Percentiles rank a stretch among this genome's conserved stretches.
These are phyloP conservation scores for Hemisphaericaspora subhashii DNA, from an alignment of 1,139 yeast genomes.

Conservation along the genomic window DNA sequence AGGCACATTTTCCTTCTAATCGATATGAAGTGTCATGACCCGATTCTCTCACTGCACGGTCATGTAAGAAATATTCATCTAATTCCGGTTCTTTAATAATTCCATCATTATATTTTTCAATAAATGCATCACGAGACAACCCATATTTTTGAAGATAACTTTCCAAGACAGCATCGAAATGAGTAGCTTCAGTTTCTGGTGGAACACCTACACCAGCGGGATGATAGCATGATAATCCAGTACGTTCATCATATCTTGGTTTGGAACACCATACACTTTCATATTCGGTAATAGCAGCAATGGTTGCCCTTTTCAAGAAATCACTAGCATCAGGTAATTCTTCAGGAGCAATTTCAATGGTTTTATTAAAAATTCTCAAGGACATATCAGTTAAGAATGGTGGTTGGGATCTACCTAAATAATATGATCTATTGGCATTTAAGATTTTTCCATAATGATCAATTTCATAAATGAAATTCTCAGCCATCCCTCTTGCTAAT, in stretches of 20 bases:
- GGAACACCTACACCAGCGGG: slow-evolving; percentile 92
- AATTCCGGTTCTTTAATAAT: slow-evolving; percentile 70
- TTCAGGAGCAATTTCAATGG: slow-evolving; percentile 45
- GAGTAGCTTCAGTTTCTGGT: slow-evolving; percentile 93
- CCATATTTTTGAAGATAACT: slow-evolving; percentile 70
- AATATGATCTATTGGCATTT: slow-evolving; percentile 93
- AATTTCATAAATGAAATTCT: slow-evolving; percentile 88
- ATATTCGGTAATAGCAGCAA: slow-evolving; percentile 88
- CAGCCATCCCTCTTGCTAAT: slow-evolving; percentile 88
- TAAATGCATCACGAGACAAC: slow-evolving; percentile 67
- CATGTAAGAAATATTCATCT: slow-evolving; percentile 88
- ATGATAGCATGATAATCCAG: slow-evolving; percentile 87
- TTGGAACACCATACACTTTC: slow-evolving; percentile 70
- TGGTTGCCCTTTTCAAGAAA: slow-evolving; percentile 62
- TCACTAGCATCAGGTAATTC: slow-evolving; percentile 43
- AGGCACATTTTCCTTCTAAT: slow-evolving; percentile 85
- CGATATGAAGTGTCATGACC: slow-evolving; percentile 96
- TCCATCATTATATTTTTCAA: slow-evolving; percentile 66
- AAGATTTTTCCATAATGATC: slow-evolving; percentile 87
- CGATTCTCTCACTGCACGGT: slow-evolving; percentile 92
- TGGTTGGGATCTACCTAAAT: slow-evolving; percentile 91
- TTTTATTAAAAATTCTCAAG: slow-evolving; percentile 62
- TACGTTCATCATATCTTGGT: slow-evolving; percentile 73
- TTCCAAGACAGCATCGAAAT: slow-evolving; percentile 69
- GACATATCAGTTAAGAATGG: slow-evolving; percentile 98